Evolutionary conservation across 2,329 filamentous ascomycete species (phyloP).

Genomic region (Xylariaceae sp.): DNA sequence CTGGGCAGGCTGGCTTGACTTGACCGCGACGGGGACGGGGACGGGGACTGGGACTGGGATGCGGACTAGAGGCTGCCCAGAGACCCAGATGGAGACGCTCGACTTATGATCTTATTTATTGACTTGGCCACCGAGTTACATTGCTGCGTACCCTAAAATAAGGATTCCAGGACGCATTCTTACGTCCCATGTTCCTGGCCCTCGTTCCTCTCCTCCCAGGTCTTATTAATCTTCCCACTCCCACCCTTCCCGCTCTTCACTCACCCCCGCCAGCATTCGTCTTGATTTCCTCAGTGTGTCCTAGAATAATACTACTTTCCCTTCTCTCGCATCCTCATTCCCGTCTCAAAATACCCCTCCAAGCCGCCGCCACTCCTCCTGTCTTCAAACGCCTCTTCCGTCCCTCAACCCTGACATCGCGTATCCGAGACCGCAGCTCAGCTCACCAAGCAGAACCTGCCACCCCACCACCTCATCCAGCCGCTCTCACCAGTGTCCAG

Average conservation of each 20-base stretch:
- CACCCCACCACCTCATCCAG: no score
- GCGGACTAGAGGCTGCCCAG: no score
- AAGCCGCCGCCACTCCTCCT: neutral
- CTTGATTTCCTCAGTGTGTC: constrained; percentile 1
- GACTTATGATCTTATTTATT: no score
- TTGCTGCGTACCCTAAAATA: no score
- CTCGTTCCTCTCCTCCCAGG: constrained; percentile 14
- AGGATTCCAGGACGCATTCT: neutral
- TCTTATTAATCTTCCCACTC: constrained; percentile 7
- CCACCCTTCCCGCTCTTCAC: constrained; percentile 10
- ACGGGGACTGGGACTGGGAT: no score
- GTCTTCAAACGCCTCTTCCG: neutral
- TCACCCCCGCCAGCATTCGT: constrained; percentile 3
- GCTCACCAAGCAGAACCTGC: no score
- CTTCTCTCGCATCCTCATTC: neutral
- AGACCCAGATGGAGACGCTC: no score
- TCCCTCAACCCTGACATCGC: constrained; percentile 2
- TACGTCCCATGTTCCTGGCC: constrained; percentile 4
- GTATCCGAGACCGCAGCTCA: neutral
- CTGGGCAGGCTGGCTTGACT: no score
- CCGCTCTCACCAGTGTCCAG: no score
- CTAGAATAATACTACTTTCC: neutral
- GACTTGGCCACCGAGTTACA: no score
- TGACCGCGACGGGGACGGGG: no score
- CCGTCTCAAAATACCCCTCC: constrained; percentile 3